Evolutionary conservation across 2,329 filamentous ascomycete species (phyloP).

Genomic region (Alternaria angustiovoidea): DNA sequence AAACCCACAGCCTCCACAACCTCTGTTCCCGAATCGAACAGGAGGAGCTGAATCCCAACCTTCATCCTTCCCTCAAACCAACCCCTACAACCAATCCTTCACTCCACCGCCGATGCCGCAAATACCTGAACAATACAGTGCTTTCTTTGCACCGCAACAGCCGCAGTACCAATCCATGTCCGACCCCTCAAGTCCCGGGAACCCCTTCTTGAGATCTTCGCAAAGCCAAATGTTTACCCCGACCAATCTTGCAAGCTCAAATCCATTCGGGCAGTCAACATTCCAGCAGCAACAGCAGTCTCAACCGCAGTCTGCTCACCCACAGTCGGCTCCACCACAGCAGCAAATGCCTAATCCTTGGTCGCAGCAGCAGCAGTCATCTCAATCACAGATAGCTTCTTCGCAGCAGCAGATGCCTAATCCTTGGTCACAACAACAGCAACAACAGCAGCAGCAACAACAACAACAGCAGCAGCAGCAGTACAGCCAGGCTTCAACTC

Average conservation of each 20-base stretch:
- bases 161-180: constrained; percentile 51
- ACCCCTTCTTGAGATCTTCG: constrained; percentile 56
- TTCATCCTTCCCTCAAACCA: constrained; percentile 47
- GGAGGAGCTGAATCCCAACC: constrained; percentile 62
- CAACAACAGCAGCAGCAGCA: constrained; percentile 13
- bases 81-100: constrained; percentile 53
- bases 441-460: constrained; percentile 15
- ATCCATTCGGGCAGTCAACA: constrained; percentile 50
- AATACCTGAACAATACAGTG: constrained; percentile 49
- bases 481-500: constrained; percentile 14
- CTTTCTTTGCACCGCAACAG: constrained; percentile 43
- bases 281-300: constrained; percentile 32
- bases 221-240: constrained; percentile 55
- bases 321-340: constrained; percentile 22
- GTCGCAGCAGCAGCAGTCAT: constrained; percentile 30
- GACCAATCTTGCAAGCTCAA: constrained; percentile 34
- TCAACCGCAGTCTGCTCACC: constrained; percentile 25
- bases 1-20: constrained; percentile 25
- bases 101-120: constrained; percentile 54
- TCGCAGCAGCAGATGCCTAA: constrained; percentile 32
- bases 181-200: constrained; percentile 49
- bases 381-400: constrained; percentile 15
- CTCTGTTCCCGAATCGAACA: constrained; percentile 77
- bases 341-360: constrained; percentile 37
- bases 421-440: constrained; percentile 32